Conservation (phyloP, 176 grass and related monocot species). For the Aegilops umbellulata region DNA sequence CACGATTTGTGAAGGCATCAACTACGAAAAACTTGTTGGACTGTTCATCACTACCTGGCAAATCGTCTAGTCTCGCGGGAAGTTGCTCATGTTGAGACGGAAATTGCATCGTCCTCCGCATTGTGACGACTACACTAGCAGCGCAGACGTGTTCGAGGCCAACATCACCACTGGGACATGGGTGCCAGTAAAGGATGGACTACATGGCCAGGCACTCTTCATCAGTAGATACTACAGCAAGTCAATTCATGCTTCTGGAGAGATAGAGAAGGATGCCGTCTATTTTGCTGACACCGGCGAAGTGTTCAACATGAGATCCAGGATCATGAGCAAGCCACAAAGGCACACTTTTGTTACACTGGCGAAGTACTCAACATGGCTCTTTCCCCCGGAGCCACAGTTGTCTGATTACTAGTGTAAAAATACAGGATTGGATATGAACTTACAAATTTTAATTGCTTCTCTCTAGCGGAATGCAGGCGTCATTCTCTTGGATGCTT, state of each 20-base stretch:
- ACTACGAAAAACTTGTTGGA: not conserved
- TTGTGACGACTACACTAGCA: not conserved
- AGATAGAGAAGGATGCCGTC: not conserved
- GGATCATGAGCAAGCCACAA: not conserved
- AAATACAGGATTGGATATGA: not conserved
- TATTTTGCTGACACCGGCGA: not conserved
- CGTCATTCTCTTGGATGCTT: too few relatives aligned
- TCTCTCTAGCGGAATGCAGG: not conserved
- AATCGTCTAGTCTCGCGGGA: not conserved
- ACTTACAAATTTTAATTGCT: not conserved
- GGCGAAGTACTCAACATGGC: not conserved
- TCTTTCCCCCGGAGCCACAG: not conserved
- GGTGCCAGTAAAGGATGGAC: not conserved
- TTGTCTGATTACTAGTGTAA: not conserved
- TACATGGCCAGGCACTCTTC: not conserved
- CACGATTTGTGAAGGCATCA: not conserved
- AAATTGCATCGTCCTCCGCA: not conserved
- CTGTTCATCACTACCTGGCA: not conserved
- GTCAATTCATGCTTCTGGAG: not conserved
- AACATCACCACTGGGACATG: not conserved
- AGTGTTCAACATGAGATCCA: not conserved
- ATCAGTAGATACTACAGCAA: not conserved
- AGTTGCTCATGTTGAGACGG: not conserved
- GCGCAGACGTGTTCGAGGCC: not conserved
- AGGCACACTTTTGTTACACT: not conserved